Base-by-base conservation (phyloP, 1,284 basidiomycete species). In the Austroboletus rostrupii region DNA sequence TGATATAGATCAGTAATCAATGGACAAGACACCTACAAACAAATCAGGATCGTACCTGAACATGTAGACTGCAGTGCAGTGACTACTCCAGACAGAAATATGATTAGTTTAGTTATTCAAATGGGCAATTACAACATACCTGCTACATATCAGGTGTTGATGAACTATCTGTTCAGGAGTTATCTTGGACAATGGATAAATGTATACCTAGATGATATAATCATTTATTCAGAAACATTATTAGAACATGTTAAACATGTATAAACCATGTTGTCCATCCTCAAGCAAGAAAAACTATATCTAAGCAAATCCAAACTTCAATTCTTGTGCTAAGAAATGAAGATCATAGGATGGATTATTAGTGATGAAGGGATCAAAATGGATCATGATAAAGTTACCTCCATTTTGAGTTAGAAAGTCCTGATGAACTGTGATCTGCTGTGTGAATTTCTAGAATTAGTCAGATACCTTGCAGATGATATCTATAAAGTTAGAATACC, bases 301-400 rank as follows among this genome's bases (percentile, higher is more conserved):
- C 55, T 72, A 0, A 57, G 57, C 5, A 45, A 57, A 10, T 49
- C 58, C 11, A 70, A 73, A n/a, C n/a, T n/a, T n/a, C n/a, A n/a
- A n/a, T n/a, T n/a, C n/a, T n/a, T n/a, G n/a, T n/a, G n/a, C n/a
- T n/a, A n/a, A n/a, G n/a, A n/a, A n/a, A n/a, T n/a, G n/a, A n/a
- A n/a, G n/a, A n/a, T n/a, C n/a, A n/a, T n/a, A n/a, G n/a, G n/a
- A n/a, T n/a, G n/a, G n/a, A n/a, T n/a, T n/a, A n/a, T n/a, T n/a
- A n/a, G n/a, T n/a, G n/a, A n/a, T n/a, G n/a, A n/a, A n/a, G n/a
- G n/a, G n/a, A n/a, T n/a, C n/a, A n/a, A n/a, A n/a, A n/a, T n/a
- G n/a, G n/a, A n/a, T n/a, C n/a, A n/a, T n/a, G 35, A 65, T 20
- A 74, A 74, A 23, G 67, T 75, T 0, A 60, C 68, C 14, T 5